Evolutionary conservation across 2,329 filamentous ascomycete species (phyloP).

Genomic region (Ceratocystis ficicola): DNA sequence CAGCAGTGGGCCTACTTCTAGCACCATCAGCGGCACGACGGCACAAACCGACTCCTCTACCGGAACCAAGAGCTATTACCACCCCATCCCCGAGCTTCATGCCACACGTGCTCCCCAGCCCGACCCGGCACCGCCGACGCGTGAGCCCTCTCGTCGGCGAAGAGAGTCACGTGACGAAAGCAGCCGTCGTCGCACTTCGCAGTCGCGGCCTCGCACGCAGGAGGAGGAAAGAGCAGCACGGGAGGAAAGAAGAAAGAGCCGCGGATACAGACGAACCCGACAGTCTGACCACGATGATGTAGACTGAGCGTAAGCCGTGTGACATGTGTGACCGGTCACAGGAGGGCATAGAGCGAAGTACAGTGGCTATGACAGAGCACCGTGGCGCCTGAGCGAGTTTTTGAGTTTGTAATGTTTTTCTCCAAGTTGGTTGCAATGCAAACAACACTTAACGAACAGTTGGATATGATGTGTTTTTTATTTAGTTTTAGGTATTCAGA

Average conservation of each 20-base stretch:
- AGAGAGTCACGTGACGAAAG: conserved; percentile 13
- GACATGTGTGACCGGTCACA: no score
- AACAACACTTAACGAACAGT: no score
- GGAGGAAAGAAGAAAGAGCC: conserved; percentile 28
- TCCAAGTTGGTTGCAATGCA: no score
- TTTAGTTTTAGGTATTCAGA: no score
- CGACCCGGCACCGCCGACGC: conserved; percentile 17
- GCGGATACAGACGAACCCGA: conserved; percentile 19
- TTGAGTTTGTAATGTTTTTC: no score
- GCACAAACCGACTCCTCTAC: conserved; percentile 33
- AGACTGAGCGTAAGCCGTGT: neutral
- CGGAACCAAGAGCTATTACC: conserved; percentile 47
- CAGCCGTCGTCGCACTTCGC: conserved; percentile 14
- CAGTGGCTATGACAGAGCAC: no score
- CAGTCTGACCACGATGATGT: conserved; percentile 17
- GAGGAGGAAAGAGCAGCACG: conserved; percentile 30
- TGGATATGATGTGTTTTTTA: no score
- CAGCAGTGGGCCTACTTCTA: conserved; percentile 13
- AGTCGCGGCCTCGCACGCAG: conserved; percentile 23
- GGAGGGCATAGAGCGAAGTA: no score
- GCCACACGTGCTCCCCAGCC: conserved; percentile 22
- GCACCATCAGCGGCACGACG: conserved; percentile 23
- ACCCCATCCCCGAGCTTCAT: conserved; percentile 42
- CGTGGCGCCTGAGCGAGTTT: no score
- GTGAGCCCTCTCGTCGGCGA: conserved; percentile 15